A percentile compares a stretch with the other conserved stretches of the same genome.
These are phyloP conservation scores for Panicum virgatum DNA, from an alignment of 202 grass and related monocot genomes.

Conservation along the genomic window DNA sequence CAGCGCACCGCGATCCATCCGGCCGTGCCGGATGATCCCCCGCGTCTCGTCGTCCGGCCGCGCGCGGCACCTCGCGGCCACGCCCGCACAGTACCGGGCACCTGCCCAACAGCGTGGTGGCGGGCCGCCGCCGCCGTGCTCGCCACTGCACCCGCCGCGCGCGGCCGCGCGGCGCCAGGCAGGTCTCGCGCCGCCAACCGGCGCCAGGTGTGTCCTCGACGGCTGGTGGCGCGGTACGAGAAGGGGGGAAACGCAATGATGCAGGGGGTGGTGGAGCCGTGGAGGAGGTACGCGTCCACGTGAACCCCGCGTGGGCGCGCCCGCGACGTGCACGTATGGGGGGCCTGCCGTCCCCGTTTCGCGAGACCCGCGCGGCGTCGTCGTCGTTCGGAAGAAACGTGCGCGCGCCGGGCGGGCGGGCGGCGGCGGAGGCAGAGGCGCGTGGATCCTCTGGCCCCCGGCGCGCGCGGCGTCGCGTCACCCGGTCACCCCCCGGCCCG, in stretches of 20 bases:
- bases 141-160: slow-evolving; percentile 6
- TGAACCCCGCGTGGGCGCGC: slow-evolving; percentile 44
- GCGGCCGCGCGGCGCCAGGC: not conserved
- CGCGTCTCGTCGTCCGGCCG: not conserved
- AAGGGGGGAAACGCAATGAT: not conserved
- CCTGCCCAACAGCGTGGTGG: not conserved
- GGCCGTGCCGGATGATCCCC: not conserved
- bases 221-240: not conserved
- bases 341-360: not conserved
- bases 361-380: not conserved
- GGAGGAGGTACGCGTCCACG: slow-evolving; percentile 45
- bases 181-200: slow-evolving; percentile 21
- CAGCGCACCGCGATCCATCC: not conserved
- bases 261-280: not conserved
- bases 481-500: too few relatives aligned
- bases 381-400: not conserved
- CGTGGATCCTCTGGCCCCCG: not conserved
- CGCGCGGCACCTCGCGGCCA: not conserved
- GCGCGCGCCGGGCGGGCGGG: not conserved
- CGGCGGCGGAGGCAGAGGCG: not conserved
- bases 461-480: not conserved
- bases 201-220: slow-evolving; percentile 20
- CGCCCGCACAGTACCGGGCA: not conserved
- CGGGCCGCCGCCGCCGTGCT: slow-evolving; percentile 1
- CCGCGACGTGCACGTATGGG: not conserved